Evolutionary conservation across 2,329 filamentous ascomycete species (phyloP).

Genomic region (Emergomyces pasteurianus): DNA sequence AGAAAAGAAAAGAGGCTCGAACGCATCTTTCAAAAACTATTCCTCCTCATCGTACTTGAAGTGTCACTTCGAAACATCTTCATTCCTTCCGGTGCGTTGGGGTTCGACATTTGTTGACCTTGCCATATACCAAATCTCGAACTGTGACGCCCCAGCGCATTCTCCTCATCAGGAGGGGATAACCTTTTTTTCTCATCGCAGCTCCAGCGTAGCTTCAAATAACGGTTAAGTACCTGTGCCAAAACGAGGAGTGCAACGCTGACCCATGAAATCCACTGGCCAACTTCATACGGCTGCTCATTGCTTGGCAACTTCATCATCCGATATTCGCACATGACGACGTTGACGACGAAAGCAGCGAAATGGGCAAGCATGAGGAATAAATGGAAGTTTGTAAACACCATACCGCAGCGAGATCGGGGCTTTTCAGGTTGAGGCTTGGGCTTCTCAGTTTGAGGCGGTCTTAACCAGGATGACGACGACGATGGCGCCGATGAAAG

Average conservation of each 20-base stretch:
- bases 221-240: constrained; percentile 12
- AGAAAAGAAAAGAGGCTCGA: not conserved
- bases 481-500: not conserved
- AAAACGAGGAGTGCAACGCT: constrained; percentile 13
- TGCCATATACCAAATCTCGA: not conserved
- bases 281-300: constrained; percentile 13
- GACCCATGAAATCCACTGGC: constrained; percentile 16
- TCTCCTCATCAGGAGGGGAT: not conserved
- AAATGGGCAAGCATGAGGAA: not conserved
- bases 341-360: constrained; percentile 11
- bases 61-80: not conserved
- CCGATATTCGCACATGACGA: constrained; percentile 14
- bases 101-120: not conserved
- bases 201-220: constrained; percentile 1
- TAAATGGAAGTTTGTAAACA: not conserved
- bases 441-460: not conserved
- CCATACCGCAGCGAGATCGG: not conserved
- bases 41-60: not conserved
- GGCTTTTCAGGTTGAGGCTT: not conserved
- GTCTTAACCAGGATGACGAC: not conserved
- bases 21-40: not conserved
- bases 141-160: not conserved
- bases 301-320: constrained; percentile 10
- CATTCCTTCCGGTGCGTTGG: not conserved
- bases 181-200: not conserved